Evolutionary conservation across 306 rosid species (phyloP).

Genomic region (Hippophae tibetana): DNA sequence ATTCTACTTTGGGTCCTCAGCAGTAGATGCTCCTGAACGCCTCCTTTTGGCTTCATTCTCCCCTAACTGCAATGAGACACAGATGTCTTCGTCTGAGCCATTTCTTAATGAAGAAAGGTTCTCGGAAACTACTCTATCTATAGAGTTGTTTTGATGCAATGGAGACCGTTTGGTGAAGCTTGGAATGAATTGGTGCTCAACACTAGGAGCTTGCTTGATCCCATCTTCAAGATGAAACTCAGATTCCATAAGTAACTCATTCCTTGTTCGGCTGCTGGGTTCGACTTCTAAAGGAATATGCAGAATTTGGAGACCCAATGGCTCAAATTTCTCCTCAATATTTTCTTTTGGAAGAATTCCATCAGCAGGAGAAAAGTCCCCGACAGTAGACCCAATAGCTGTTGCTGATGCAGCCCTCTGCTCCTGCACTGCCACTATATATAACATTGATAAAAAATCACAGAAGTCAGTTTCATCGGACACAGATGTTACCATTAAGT

Average conservation of each 20-base stretch:
- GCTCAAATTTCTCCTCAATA: conserved; percentile 67
- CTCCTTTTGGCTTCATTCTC: conserved; percentile 90
- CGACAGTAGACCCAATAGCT: conserved; percentile 69
- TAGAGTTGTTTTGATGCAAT: conserved; percentile 36
- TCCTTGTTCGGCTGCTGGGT: conserved; percentile 38
- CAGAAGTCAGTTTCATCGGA: not conserved
- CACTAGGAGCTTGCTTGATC: conserved; percentile 49
- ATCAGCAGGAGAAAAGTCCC: conserved; percentile 82
- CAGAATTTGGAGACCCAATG: conserved; percentile 82
- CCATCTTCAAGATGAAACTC: conserved; percentile 75
- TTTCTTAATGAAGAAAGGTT: conserved; percentile 66
- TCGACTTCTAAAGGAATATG: conserved; percentile 64
- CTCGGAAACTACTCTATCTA: conserved; percentile 41
- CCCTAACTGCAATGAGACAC: conserved; percentile 81
- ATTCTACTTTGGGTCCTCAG: conserved; percentile 43
- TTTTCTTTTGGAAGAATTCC: conserved; percentile 53
- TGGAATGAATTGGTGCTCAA: conserved; percentile 91
- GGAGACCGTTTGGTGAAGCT: conserved; percentile 67
- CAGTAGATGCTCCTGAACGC: conserved; percentile 65
- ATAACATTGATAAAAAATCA: conserved; percentile 3
- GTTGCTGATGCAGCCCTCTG: conserved; percentile 81
- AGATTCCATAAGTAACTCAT: conserved; percentile 43
- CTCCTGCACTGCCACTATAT: conserved; percentile 84
- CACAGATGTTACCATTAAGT: too few species aligned
- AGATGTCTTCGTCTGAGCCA: conserved; percentile 59